A percentile compares a stretch with the other conserved stretches of the same genome.
phyloP scores from a whole-genome alignment of 2,329 filamentous ascomycete genomes.

The Ceratocystis smalleyi region DNA sequence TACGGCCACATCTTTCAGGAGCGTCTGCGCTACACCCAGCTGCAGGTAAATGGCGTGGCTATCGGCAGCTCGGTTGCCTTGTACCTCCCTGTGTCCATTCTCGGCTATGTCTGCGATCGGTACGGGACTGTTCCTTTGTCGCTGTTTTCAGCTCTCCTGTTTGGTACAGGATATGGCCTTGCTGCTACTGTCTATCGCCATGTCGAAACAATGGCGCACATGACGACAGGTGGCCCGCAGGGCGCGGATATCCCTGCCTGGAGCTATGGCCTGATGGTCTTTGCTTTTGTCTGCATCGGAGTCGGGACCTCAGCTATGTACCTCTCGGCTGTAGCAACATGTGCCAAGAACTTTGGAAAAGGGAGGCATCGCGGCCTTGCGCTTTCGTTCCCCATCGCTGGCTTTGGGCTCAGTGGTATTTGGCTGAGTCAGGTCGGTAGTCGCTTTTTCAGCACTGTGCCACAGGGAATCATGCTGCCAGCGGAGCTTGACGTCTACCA shows the following conservation, averaged over 20 bases:
- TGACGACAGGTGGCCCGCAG: slow-evolving; percentile 24
- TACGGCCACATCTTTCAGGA: slow-evolving; percentile 85
- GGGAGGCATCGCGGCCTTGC: slow-evolving; percentile 79
- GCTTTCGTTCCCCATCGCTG: slow-evolving; percentile 76
- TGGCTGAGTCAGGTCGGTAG: slow-evolving; percentile 85
- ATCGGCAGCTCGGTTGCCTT: slow-evolving; percentile 76
- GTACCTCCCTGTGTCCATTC: slow-evolving; percentile 80
- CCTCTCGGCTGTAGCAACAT: slow-evolving; percentile 77
- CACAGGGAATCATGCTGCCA: slow-evolving; percentile 38
- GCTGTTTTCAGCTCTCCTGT: slow-evolving; percentile 54
- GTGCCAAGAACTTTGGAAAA: slow-evolving; percentile 93
- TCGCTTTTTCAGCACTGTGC: slow-evolving; percentile 55
- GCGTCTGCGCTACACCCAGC: slow-evolving; percentile 71
- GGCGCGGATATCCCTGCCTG: slow-evolving; percentile 30
- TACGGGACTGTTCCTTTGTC: slow-evolving; percentile 66
- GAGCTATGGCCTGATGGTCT: slow-evolving; percentile 69
- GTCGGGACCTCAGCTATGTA: slow-evolving; percentile 81
- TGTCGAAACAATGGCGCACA: slow-evolving; percentile 23
- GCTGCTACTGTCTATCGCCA: slow-evolving; percentile 61
- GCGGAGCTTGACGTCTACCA: slow-evolving; percentile 59
- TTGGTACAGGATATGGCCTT: slow-evolving; percentile 66
- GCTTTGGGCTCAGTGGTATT: slow-evolving; percentile 87
- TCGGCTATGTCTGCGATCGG: slow-evolving; percentile 85
- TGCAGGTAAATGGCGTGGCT: slow-evolving; percentile 80
- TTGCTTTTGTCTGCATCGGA: slow-evolving; percentile 71